A percentile compares a stretch with the other conserved stretches of the same genome.
Evolutionary conservation across 495 filamentous ascomycete genomes (phyloP).

Genomic region (Cryomyces minteri): DNA sequence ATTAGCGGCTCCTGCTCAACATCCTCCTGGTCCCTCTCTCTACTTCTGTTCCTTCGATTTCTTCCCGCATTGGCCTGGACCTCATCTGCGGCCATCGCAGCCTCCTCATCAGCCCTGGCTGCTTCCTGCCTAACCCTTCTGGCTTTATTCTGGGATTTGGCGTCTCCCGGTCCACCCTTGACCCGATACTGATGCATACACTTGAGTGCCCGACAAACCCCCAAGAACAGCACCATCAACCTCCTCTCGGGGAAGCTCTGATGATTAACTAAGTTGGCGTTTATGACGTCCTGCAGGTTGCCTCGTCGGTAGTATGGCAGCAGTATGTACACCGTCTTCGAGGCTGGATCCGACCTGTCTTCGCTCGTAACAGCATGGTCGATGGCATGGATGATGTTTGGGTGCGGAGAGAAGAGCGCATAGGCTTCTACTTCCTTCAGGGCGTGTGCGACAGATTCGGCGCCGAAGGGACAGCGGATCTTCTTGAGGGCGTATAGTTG

Average conservation of each 20-base stretch:
- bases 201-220: constrained; percentile 72
- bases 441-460: constrained; percentile 84
- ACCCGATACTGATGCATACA: constrained; percentile 82
- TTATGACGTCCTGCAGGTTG: constrained; percentile 95
- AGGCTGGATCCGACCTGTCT: constrained; percentile 40
- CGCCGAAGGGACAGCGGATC: constrained; percentile 90
- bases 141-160: constrained; percentile 34
- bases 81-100: constrained; percentile 33
- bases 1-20: constrained; percentile 64
- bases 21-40: constrained; percentile 35
- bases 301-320: constrained; percentile 88
- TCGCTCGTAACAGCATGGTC: constrained; percentile 53
- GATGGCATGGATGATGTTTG: constrained; percentile 77
- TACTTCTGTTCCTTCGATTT: constrained; percentile 25
- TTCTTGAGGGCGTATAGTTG: constrained; percentile 91
- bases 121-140: constrained; percentile 39
- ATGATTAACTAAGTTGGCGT: constrained; percentile 94
- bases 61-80: constrained; percentile 28
- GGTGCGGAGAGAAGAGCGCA: constrained; percentile 62
- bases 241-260: constrained; percentile 78
- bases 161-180: constrained; percentile 31
- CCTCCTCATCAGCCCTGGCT: constrained; percentile 41
- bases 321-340: constrained; percentile 91
- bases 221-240: constrained; percentile 78
- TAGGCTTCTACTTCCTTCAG: constrained; percentile 97